Evolutionary conservation across 2,329 filamentous ascomycete genomes (phyloP), one percentile per base, ranked within the genome.

Genomic region (Stachybotrys chlorohalonatus): DNA sequence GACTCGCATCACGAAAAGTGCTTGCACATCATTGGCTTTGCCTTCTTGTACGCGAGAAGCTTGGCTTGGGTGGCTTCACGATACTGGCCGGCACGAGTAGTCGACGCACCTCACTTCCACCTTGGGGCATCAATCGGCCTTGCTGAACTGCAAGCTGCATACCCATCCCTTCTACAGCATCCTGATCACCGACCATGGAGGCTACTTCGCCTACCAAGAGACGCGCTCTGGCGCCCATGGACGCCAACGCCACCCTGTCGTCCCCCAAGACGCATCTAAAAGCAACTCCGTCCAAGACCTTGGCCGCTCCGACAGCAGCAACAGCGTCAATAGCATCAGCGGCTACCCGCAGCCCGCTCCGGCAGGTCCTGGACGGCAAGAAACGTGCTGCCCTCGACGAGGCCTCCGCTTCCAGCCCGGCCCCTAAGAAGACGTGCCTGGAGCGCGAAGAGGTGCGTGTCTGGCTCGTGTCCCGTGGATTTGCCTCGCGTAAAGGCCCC

Each of bases 161-260:
- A 49, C 13, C 36, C 36, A 42, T 9, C 9, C 8, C 36, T 13
- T 5, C 8, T 13, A 42, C 36, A 42, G 9, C 36, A 9, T 42
- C 36, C 36, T 9, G 39, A 17, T 17, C 39, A 49, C 54, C 53
- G 42, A 53, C 55, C 62, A 65, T 65, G 63, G 62, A 64, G 50
- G 56, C 62, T 47, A 59, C 70, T 47, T 72, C 72, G 49, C 75
- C 75, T 11, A 58, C 64, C 45, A 78, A 76, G 64, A 69, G 75
- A 73, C 76, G 76, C 73, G 75, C 73, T 57, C 73, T 79, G 47
- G 75, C 71, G 52, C 65, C 73, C 24, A 68, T 77, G 52, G 70
- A 78, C 66, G 70, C 72, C 54, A 79, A 79, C 69, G 70, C 71
- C 63, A 65, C 65, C 60, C 61, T 63, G 30, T 57, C 62, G 16